phyloP scores from a whole-genome alignment of 345 rosid species.

The Gossypium mustelinum region DNA sequence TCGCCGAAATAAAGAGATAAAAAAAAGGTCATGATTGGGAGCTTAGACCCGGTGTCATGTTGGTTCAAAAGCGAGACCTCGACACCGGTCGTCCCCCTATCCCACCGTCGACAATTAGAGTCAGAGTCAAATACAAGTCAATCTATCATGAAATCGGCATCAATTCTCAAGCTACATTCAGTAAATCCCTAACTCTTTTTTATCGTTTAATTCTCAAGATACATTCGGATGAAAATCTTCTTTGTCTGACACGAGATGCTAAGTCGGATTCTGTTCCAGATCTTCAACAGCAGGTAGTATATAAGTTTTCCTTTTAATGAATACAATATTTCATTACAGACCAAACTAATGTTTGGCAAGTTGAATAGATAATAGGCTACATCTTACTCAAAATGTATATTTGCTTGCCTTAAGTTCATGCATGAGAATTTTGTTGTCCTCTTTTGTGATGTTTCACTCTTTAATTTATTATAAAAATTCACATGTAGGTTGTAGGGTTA shows the following conservation, averaged over 20 bases:
- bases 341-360: neutral
- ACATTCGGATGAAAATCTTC: conserved; percentile 53
- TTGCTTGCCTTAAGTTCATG: neutral
- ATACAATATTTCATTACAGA: neutral
- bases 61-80: conserved; percentile 79
- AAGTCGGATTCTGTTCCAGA: conserved; percentile 75
- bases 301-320: neutral
- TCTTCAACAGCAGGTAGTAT: conserved; percentile 80
- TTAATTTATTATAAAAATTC: neutral
- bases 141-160: conserved; percentile 73
- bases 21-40: conserved; percentile 56
- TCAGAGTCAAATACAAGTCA: conserved; percentile 81
- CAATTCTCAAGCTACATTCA: conserved; percentile 85
- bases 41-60: conserved; percentile 96
- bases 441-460: conserved; percentile 2
- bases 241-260: conserved; percentile 63
- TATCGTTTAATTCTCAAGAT: no score
- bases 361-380: neutral
- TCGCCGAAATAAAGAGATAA: no score
- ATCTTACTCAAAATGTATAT: neutral
- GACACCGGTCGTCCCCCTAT: conserved; percentile 56
- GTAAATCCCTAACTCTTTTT: conserved; percentile 28
- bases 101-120: conserved; percentile 83
- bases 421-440: neutral
- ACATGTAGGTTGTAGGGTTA: conserved; percentile 76